Evolutionary conservation across 2,329 filamentous ascomycete genomes (phyloP).

Genomic region (Stachybotrys chartarum): DNA sequence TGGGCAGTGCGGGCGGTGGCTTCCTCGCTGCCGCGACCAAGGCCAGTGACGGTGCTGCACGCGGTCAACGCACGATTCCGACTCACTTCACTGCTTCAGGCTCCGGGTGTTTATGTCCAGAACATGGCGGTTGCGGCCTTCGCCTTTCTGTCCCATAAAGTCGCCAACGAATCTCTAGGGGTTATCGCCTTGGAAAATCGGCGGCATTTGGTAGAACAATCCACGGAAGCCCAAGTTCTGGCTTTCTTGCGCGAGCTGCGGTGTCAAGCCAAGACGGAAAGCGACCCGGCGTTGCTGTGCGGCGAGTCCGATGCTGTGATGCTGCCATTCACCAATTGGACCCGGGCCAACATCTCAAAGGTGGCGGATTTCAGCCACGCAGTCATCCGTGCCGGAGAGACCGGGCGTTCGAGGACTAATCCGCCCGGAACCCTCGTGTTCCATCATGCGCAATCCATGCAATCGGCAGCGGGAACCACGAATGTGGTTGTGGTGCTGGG

Average conservation of each 20-base stretch:
- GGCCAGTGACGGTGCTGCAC: constrained; percentile 15
- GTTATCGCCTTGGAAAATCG: constrained; percentile 22
- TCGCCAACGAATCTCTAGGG: constrained; percentile 14
- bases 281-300: constrained; percentile 14
- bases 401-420: constrained; percentile 11
- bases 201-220: constrained; percentile 23
- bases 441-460: constrained; percentile 7
- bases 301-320: constrained; percentile 23
- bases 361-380: constrained; percentile 27
- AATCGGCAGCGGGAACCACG: constrained; percentile 3
- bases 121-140: constrained; percentile 15
- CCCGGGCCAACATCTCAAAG: constrained; percentile 24
- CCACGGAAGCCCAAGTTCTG: constrained; percentile 23
- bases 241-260: constrained; percentile 17
- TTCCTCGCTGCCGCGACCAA: constrained; percentile 8
- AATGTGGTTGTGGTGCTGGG: constrained; percentile 15
- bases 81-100: constrained; percentile 9
- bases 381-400: constrained; percentile 10
- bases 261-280: constrained; percentile 8
- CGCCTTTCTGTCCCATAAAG: constrained; percentile 13
- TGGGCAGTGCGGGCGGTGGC: constrained; percentile 26
- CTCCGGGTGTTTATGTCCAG: constrained; percentile 15
- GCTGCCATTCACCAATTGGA: constrained; percentile 31
- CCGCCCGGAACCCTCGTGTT: constrained; percentile 10
- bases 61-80: constrained; percentile 19